A percentile compares a stretch with the other conserved stretches of the same genome.
Evolutionary conservation across 129 eudicot species (phyloP).

Genomic region (Escallonia rubra): DNA sequence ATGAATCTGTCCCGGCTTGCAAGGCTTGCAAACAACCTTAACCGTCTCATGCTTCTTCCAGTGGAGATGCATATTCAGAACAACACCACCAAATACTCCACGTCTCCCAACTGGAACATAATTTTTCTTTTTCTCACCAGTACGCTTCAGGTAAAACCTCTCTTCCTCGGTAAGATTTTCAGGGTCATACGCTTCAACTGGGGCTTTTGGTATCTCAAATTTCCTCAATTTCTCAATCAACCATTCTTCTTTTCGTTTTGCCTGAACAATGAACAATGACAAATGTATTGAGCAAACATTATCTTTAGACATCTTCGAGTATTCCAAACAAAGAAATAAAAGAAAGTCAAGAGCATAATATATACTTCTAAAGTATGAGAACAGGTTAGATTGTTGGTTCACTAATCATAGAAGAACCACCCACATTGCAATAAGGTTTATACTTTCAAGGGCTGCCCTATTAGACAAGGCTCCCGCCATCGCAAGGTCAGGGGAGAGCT

Average conservation of each 20-base stretch:
- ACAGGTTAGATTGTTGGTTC: too few species aligned
- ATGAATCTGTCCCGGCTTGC: conserved; percentile 86
- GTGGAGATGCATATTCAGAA: conserved; percentile 97
- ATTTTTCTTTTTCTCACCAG: conserved; percentile 94
- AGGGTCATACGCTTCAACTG: conserved; percentile 78
- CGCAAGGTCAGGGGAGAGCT: too few species aligned
- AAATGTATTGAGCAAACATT: background rate
- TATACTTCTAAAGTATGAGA: background rate
- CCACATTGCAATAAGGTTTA: too few species aligned
- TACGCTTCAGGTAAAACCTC: conserved; percentile 79
- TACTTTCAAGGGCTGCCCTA: too few species aligned
- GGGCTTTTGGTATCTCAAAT: conserved; percentile 54
- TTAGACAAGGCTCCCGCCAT: too few species aligned
- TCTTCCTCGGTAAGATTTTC: conserved; percentile 93
- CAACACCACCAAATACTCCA: conserved; percentile 98
- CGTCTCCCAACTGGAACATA: conserved; percentile 98
- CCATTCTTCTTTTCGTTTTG: conserved; percentile 94
- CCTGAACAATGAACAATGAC: conserved; percentile 31
- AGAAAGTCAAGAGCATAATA: background rate
- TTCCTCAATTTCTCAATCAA: conserved; percentile 87
- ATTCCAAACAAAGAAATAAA: background rate
- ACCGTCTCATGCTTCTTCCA: conserved; percentile 98
- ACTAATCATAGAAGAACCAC: too few species aligned
- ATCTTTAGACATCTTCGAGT: conserved; percentile 1
- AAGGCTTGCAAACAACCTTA: conserved; percentile 84